Percentiles rank a stretch among this genome's conserved stretches.
These are phyloP conservation scores for Cryptococcus neoformans DNA, from an alignment of 1,284 basidiomycete species.

Conservation along the genomic window DNA sequence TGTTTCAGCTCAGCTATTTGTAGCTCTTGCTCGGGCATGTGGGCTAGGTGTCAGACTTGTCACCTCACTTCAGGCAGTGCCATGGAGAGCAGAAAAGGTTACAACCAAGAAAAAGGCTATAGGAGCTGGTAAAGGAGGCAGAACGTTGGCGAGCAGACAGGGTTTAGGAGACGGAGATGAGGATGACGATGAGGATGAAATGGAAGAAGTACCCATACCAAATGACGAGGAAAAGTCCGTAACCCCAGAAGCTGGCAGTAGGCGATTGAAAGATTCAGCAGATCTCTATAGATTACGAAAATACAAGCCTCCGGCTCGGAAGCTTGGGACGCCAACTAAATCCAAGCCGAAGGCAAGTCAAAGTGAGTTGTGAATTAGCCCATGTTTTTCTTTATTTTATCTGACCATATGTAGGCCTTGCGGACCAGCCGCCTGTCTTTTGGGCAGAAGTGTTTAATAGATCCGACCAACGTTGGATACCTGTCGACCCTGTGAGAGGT, in stretches of 20 bases:
- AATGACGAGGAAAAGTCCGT: slow-evolving; percentile 12
- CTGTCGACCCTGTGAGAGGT: slow-evolving; percentile 82
- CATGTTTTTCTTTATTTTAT: neutral
- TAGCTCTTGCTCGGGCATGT: slow-evolving; percentile 79
- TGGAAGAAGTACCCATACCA: slow-evolving; percentile 46
- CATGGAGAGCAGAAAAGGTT: slow-evolving; percentile 61
- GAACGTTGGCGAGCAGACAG: slow-evolving; percentile 29
- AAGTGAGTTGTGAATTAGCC: slow-evolving; percentile 4
- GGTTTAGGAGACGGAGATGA: slow-evolving; percentile 26
- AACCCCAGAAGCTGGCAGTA: slow-evolving; percentile 34
- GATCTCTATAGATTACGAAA: slow-evolving; percentile 40
- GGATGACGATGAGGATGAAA: slow-evolving; percentile 38
- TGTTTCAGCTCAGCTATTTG: slow-evolving; percentile 86
- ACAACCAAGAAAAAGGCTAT: slow-evolving; percentile 29
- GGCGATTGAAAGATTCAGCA: slow-evolving; percentile 34
- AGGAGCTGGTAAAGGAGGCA: slow-evolving; percentile 30
- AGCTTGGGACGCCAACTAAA: slow-evolving; percentile 17
- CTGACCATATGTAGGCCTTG: slow-evolving; percentile 29
- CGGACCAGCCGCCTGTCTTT: slow-evolving; percentile 72
- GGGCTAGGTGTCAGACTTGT: slow-evolving; percentile 86
- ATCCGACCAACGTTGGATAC: slow-evolving; percentile 86
- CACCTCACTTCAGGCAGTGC: slow-evolving; percentile 84
- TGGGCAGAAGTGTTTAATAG: slow-evolving; percentile 98
- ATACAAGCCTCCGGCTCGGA: slow-evolving; percentile 24
- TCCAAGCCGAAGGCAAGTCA: slow-evolving; percentile 35